Base-by-base conservation (phyloP, 148 eudicot species). In the Amaranthus cruentus region DNA sequence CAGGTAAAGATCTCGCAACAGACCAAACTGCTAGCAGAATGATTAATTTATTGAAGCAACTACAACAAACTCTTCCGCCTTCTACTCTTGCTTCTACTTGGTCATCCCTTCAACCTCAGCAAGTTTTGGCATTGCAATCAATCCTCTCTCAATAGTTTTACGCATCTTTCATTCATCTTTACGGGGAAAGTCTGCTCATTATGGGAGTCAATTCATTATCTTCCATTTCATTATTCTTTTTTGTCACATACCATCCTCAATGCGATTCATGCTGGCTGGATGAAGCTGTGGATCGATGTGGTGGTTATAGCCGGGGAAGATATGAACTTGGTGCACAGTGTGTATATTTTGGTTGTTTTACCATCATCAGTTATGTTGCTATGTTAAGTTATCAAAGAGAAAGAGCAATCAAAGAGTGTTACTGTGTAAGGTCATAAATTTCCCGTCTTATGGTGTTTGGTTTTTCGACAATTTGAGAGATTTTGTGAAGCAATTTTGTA, bases 31-130 rank as follows among this genome's bases (percentile, higher is more conserved):
- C 76, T 6, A 74, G 76, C 68, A 76, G 83, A 42, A 84, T 84
- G 87, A 71, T 84, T 28, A 84, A 77, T 63, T 69, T 79, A 21
- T 74, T 84, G 78, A 81, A 80, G 71, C 85, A 79, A 69, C 82
- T 84, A 62, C 87, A 79, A 68, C 87, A 79, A 64, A 84, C 80
- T 0, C 68, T 81, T 47, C 81, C 83, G 68, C 87, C 87, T 6
- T 68, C 83, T n/a, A 76, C 80, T 47, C 70, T 84, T 14, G 83
- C 83, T 47, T 74, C 81, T 4, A 74, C 85, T 13, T 79, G 80
- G 85, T 83, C 85, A n/a, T 83, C 85, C 66, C 74, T 83, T 47
- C 83, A 73, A 73, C 85, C 85, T 9, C 85, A 83, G 70, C 80
- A 79, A 53, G 83, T 73, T 61, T 77, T 76, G 14, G 85, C 80